Evolutionary conservation across 306 rosid genomes (phyloP), one percentile per base, ranked within the genome.

Genomic region (Prunus mume): DNA sequence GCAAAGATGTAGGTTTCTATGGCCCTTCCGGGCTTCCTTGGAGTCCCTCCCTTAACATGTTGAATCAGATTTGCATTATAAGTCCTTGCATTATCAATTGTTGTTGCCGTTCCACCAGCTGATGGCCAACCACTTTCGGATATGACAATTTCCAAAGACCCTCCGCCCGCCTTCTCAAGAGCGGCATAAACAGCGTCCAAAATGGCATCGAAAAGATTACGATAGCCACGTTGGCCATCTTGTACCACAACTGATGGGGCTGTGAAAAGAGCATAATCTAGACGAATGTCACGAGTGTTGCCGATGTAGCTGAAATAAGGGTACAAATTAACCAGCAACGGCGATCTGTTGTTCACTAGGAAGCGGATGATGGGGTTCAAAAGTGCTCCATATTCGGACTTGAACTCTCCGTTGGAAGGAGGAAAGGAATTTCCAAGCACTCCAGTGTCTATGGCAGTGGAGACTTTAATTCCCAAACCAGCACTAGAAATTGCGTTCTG

Each of bases 171-270:
- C 71, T 74, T 77, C 68, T 86, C 86, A 22, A 86, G 74, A 2
- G 85, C 83, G 0, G 77, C 66, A 19, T 83, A 85, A 34, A 68
- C 20, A 25, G 82, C 71, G 17, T 85, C 88, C 28, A 85, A 38
- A 14, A 80, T 69, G 5, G 86, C 87, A 68, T 82, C 25, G 25
- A 24, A 24, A 24, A 24, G 25, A 24, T 24, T 24, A 24, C 25
- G 25, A 24, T 24, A 24, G 25, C 25, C 25, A 24, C 25, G 25
- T 24, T 24, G 25, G 25, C 25, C 25, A 24, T 24, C 25, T 24
- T 24, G 25, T 24, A 24, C 25, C 25, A 24, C 25, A 24, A 24
- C 25, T 24, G 25, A 24, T 24, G 25, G 51, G 3, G 77, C 38
- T 2, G 62, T 73, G 65, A 77, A 78, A 9, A 78, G 74, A 24